Conservation (phyloP, 73 alveolate species). For the Halteria grandinella region DNA sequence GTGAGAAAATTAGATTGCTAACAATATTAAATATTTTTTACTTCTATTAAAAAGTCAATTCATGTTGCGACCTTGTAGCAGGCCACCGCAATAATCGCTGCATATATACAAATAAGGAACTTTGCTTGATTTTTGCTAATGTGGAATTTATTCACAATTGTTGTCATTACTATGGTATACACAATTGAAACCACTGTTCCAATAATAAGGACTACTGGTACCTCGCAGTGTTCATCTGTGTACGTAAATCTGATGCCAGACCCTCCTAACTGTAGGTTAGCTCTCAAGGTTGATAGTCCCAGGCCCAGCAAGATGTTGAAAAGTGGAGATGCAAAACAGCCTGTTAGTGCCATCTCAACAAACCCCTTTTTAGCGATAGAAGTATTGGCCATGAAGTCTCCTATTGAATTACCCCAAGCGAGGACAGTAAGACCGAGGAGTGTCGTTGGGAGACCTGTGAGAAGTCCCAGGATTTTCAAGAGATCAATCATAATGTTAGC, state of each 20-base stretch:
- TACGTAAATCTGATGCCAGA: background rate
- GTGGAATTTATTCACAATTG: too few species aligned
- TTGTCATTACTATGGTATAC: too few species aligned
- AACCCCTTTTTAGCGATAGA: conserved; percentile 93
- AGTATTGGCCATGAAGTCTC: conserved; percentile 93
- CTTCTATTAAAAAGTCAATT: too few species aligned
- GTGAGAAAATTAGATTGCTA: too few species aligned
- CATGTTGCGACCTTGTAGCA: too few species aligned
- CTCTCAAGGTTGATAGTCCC: conserved; percentile 66
- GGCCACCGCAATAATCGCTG: too few species aligned
- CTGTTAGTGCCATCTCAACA: conserved; percentile 97
- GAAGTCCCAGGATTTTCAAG: conserved; percentile 71
- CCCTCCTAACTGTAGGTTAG: background rate
- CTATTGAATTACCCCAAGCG: conserved; percentile 98
- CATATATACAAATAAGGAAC: too few species aligned
- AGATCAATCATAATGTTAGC: conserved; percentile 80
- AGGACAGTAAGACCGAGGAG: conserved; percentile 95
- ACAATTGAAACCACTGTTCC: too few species aligned
- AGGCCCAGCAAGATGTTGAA: conserved; percentile 93
- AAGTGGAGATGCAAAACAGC: conserved; percentile 96
- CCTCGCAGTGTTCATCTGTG: background rate
- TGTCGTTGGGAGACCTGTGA: conserved; percentile 80
- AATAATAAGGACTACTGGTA: background rate
- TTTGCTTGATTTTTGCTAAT: too few species aligned
- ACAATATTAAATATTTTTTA: too few species aligned